phyloP scores from a whole-genome alignment of 176 grass and related monocot species.

The Melocanna baccifera region DNA sequence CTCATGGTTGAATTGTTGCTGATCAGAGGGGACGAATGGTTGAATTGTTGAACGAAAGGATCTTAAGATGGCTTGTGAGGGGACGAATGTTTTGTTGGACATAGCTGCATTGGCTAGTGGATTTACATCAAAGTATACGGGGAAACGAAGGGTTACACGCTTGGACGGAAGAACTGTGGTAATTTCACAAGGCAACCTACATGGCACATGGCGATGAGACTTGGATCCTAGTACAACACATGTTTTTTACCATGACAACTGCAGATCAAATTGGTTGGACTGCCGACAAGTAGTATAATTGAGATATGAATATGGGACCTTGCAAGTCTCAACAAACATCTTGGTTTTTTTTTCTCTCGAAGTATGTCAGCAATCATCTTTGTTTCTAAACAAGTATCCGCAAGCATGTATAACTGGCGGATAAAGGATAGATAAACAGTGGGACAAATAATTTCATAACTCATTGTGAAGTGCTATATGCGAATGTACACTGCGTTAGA shows the following conservation, averaged over 20 bases:
- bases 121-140: neutral
- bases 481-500: neutral
- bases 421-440: neutral
- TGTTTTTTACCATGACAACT: neutral
- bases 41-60: neutral
- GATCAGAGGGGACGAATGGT: neutral
- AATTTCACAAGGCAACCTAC: neutral
- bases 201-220: neutral
- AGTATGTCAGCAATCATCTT: neutral
- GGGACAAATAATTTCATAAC: neutral
- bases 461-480: neutral
- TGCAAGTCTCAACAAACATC: neutral
- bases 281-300: neutral
- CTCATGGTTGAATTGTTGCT: neutral
- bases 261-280: neutral
- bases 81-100: neutral
- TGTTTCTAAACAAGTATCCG: neutral
- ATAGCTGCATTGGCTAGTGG: neutral
- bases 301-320: neutral
- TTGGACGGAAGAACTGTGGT: neutral
- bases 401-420: neutral
- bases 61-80: neutral
- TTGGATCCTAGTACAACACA: neutral
- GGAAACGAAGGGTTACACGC: neutral
- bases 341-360: fast-evolving